Evolutionary conservation across 2,329 filamentous ascomycete genomes (phyloP).

Genomic region (Xylaria sp.): DNA sequence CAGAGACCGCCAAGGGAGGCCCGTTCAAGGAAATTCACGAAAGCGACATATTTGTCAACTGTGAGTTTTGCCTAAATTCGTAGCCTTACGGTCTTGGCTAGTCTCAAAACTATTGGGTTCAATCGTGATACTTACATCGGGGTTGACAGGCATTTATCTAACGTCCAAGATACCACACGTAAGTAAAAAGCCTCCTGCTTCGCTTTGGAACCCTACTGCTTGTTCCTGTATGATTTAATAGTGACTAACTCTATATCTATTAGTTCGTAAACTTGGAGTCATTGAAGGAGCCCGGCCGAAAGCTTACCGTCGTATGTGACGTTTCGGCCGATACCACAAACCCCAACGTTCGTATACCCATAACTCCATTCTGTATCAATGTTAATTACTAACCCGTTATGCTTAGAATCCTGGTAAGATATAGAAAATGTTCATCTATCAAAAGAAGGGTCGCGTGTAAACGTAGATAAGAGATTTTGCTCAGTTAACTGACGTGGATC

Average conservation of each 20-base stretch:
- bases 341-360: slow-evolving; percentile 56
- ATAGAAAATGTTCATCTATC: slow-evolving; percentile 12
- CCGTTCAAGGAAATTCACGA: slow-evolving; percentile 83
- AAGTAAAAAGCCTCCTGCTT: not conserved
- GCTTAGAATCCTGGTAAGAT: slow-evolving; percentile 55
- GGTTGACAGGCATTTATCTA: slow-evolving; percentile 72
- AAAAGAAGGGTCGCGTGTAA: slow-evolving; percentile 1
- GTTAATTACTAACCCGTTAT: not conserved
- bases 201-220: no score
- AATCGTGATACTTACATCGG: slow-evolving; percentile 54
- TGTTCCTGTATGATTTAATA: not conserved
- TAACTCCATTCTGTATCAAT: not conserved
- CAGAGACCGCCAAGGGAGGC: slow-evolving; percentile 79
- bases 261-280: slow-evolving; percentile 80
- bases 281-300: slow-evolving; percentile 74
- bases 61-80: slow-evolving; percentile 49
- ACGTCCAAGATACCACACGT: slow-evolving; percentile 51
- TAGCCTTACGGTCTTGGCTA: not conserved
- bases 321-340: slow-evolving; percentile 80
- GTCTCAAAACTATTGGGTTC: not conserved
- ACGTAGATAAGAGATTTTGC: slow-evolving; percentile 29
- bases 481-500: slow-evolving; percentile 19
- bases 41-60: slow-evolving; percentile 83
- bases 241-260: slow-evolving; percentile 66
- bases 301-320: slow-evolving; percentile 82